phyloP scores from a whole-genome alignment of 495 filamentous ascomycete genomes.

The Trichoderma virens region DNA sequence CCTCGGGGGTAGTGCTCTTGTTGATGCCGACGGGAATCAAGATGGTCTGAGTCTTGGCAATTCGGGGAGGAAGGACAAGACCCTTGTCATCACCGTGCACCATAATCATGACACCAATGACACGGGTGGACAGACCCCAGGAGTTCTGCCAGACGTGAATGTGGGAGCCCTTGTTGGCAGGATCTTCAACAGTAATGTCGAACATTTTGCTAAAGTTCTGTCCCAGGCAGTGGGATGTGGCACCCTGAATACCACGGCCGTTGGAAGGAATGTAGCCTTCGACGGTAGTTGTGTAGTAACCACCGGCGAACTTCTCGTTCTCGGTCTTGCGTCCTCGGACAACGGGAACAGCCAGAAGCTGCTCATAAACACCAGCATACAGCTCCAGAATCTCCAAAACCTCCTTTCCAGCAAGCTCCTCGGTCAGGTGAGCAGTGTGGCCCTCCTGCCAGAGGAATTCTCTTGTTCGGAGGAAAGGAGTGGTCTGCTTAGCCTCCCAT shows the following conservation, averaged over 20 bases:
- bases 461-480: slow-evolving; percentile 84
- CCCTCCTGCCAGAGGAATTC: slow-evolving; percentile 99
- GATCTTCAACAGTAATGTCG: slow-evolving; percentile 91
- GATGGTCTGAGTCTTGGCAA: slow-evolving; percentile 76
- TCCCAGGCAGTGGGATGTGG: slow-evolving; percentile 86
- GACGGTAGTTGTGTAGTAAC: slow-evolving; percentile 88
- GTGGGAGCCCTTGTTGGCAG: slow-evolving; percentile 68
- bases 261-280: slow-evolving; percentile 94
- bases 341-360: slow-evolving; percentile 89
- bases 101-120: slow-evolving; percentile 97
- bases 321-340: slow-evolving; percentile 84
- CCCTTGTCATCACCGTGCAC: slow-evolving; percentile 93
- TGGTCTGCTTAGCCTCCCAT: slow-evolving; percentile 98
- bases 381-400: slow-evolving; percentile 89
- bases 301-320: slow-evolving; percentile 96
- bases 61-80: slow-evolving; percentile 80
- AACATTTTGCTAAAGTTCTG: slow-evolving; percentile 99
- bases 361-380: slow-evolving; percentile 82
- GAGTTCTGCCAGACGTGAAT: slow-evolving; percentile 95
- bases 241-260: slow-evolving; percentile 93
- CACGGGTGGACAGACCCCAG: slow-evolving; percentile 93
- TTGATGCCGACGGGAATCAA: slow-evolving; percentile 93
- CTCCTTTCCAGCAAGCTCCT: slow-evolving; percentile 69
- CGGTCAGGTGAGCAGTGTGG: slow-evolving; percentile 86
- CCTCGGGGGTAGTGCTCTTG: slow-evolving; percentile 71